Evolutionary conservation across 768 basidiomycete genomes (phyloP).

Genomic region (Podaxis sp.): DNA sequence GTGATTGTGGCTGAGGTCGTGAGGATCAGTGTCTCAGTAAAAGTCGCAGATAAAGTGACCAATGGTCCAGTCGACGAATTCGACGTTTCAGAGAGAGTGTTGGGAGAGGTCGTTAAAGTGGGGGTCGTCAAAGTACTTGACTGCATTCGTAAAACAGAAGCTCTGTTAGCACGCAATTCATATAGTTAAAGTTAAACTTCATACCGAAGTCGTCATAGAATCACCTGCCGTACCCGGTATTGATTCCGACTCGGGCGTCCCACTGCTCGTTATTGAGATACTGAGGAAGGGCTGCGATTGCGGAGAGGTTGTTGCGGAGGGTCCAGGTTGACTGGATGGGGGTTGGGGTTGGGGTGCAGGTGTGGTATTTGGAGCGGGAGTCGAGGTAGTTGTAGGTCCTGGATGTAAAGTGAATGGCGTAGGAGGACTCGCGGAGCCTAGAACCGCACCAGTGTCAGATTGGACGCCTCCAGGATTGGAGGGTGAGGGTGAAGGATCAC

Average conservation of each 20-base stretch:
- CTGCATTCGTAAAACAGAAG: not conserved
- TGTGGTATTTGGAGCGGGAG: not conserved
- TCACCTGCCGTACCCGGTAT: not conserved
- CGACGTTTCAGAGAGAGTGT: not conserved
- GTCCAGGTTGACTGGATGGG: not conserved
- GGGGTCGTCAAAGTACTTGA: not conserved
- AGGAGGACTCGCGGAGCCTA: not conserved
- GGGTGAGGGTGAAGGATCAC: not conserved
- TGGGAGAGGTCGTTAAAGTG: not conserved
- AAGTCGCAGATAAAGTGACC: not conserved
- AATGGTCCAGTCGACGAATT: too few relatives aligned
- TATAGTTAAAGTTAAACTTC: not conserved
- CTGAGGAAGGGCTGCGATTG: not conserved
- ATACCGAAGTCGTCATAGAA: conserved; percentile 8
- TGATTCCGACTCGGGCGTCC: not conserved
- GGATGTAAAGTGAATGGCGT: not conserved
- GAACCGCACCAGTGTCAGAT: not conserved
- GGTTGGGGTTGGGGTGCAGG: too few relatives aligned
- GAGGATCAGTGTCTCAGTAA: not conserved
- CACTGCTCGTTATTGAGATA: not conserved
- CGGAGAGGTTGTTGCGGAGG: not conserved
- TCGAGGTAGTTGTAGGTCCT: not conserved
- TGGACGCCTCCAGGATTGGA: not conserved
- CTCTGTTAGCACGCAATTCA: not conserved
- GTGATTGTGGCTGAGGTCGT: not conserved